A percentile compares a stretch with the other conserved stretches of the same genome.
Conservation (phyloP, 2,329 filamentous ascomycete genomes). For the Exutisphaerella laricina region DNA sequence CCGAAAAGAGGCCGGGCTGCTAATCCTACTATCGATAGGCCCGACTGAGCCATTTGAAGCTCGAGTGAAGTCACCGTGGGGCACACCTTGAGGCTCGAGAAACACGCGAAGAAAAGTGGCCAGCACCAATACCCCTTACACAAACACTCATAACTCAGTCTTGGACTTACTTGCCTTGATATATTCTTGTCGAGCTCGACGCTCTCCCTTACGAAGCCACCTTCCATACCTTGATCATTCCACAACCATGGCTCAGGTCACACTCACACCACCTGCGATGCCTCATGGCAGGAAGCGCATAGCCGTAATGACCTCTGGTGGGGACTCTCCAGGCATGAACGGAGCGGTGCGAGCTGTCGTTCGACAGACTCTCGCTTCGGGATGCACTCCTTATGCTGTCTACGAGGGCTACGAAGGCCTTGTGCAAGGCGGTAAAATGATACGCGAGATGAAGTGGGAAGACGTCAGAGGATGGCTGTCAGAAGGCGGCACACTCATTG, state of each 20-base stretch:
- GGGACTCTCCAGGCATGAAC: constrained; percentile 94
- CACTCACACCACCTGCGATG: constrained; percentile 28
- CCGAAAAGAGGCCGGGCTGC: too few species aligned
- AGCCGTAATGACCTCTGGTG: constrained; percentile 89
- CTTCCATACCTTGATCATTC: too few species aligned
- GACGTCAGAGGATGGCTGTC: constrained; percentile 92
- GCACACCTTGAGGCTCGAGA: not conserved
- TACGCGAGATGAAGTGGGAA: constrained; percentile 82
- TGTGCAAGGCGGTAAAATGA: constrained; percentile 81
- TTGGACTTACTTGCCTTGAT: too few species aligned
- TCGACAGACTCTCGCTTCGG: constrained; percentile 78
- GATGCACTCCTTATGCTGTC: constrained; percentile 46
- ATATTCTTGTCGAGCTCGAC: too few species aligned
- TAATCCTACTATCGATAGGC: too few species aligned
- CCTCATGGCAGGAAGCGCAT: constrained; percentile 55
- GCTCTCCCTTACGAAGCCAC: too few species aligned
- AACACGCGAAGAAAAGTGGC: not conserved
- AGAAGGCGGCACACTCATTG: constrained; percentile 91
- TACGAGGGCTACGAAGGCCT: constrained; percentile 97
- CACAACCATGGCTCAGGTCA: constrained; percentile 29
- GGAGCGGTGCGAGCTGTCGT: constrained; percentile 84
- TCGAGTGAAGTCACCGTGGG: not conserved
- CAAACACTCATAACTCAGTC: too few species aligned
- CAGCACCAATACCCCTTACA: too few species aligned
- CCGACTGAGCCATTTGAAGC: not conserved